phyloP scores from a whole-genome alignment of 225 moss, liverwort and hornwort species.

The Pleurozium schreberi region DNA sequence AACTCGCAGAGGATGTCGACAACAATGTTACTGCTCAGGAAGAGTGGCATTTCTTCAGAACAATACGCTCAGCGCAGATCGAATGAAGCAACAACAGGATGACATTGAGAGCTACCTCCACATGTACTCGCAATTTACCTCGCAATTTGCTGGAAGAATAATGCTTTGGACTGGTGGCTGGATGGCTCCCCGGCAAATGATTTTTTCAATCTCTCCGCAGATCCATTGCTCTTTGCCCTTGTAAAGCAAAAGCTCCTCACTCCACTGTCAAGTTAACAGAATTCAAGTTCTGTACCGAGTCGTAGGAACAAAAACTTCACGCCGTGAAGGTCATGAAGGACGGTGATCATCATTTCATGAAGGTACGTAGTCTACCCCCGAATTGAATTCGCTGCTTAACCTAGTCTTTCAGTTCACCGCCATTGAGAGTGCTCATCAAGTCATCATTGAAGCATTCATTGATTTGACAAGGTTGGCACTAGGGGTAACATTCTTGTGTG shows the following conservation, averaged over 20 bases:
- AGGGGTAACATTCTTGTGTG: neutral
- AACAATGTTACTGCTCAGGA: neutral
- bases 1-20: neutral
- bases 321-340: neutral
- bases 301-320: neutral
- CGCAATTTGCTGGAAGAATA: neutral
- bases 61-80: neutral
- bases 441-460: neutral
- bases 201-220: neutral
- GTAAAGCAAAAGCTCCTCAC: neutral
- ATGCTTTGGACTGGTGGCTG: neutral
- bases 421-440: neutral
- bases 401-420: neutral
- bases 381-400: neutral
- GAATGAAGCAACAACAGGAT: neutral
- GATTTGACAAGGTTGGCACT: neutral
- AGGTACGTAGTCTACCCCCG: neutral
- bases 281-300: neutral
- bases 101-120: neutral
- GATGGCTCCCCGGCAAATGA: neutral
- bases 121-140: neutral
- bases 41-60: neutral
- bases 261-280: neutral
- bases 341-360: neutral
- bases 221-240: neutral